These are phyloP conservation scores for Globisporangium acanthophoron DNA, from an alignment of 352 stramenopile species.

Conservation along the genomic window DNA sequence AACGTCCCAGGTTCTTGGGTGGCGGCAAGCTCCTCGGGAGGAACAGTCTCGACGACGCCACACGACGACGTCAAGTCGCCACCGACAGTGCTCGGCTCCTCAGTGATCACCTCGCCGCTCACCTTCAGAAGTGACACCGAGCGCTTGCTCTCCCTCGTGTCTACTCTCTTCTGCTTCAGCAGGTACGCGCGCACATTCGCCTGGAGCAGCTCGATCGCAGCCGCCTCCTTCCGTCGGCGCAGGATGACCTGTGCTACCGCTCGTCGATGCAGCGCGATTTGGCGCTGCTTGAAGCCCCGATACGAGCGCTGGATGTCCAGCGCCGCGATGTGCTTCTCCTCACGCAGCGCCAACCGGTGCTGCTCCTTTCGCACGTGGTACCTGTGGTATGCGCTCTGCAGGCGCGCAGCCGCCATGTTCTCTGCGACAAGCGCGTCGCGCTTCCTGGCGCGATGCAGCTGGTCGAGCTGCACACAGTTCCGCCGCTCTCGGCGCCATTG, in stretches of 20 bases:
- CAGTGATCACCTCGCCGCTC: neutral
- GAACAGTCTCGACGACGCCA: neutral
- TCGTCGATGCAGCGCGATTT: slow-evolving; percentile 42
- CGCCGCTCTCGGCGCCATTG: slow-evolving; percentile 33
- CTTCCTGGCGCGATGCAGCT: slow-evolving; percentile 10
- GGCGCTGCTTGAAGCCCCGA: slow-evolving; percentile 46
- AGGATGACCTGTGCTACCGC: slow-evolving; percentile 49
- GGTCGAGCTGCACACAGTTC: slow-evolving; percentile 10
- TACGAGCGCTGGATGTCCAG: slow-evolving; percentile 65
- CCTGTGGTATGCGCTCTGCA: slow-evolving; percentile 57
- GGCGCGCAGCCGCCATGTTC: slow-evolving; percentile 34
- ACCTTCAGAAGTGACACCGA: neutral
- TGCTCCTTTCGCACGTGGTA: slow-evolving; percentile 55
- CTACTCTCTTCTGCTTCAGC: slow-evolving; percentile 26
- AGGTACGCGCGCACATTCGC: slow-evolving; percentile 60
- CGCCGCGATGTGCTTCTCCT: slow-evolving; percentile 51
- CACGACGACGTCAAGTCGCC: neutral
- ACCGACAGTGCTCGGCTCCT: neutral
- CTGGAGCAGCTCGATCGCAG: slow-evolving; percentile 56
- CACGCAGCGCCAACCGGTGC: slow-evolving; percentile 26
- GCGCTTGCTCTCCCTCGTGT: neutral
- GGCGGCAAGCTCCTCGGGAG: neutral
- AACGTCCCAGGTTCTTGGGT: neutral
- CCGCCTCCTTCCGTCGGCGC: slow-evolving; percentile 36
- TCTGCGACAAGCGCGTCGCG: slow-evolving; percentile 39